A percentile compares a stretch with the other conserved stretches of the same genome.
Evolutionary conservation across 1,139 yeast species (phyloP).

Genomic region (Pichiaceae sp.): DNA sequence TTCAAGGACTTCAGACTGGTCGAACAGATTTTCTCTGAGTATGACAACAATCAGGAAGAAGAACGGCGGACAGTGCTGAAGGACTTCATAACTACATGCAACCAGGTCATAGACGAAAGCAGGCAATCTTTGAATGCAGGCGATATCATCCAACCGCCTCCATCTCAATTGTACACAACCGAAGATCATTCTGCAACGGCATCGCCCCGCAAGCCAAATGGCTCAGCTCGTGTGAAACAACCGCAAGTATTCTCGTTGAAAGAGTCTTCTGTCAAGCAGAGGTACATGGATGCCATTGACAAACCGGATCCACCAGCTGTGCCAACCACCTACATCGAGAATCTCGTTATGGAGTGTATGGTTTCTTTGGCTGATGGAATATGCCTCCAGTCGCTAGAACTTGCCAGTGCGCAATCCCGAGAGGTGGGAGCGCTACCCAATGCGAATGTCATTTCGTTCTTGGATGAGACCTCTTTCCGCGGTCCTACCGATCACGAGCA

Average conservation of each 20-base stretch:
- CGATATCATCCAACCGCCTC: constrained; percentile 26
- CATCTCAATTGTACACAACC: constrained; percentile 1
- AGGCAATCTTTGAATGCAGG: constrained; percentile 29
- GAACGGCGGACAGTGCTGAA: constrained; percentile 52
- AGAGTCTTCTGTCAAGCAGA: constrained; percentile 38
- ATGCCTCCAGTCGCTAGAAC: constrained; percentile 42
- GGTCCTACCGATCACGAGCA: constrained; percentile 9
- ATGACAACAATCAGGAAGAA: constrained; percentile 46
- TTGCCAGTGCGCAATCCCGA: constrained; percentile 22
- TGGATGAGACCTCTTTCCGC: constrained; percentile 8
- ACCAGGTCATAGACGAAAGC: constrained; percentile 27
- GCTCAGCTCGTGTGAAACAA: not conserved
- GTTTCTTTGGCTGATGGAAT: constrained; percentile 60
- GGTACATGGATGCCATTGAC: constrained; percentile 69
- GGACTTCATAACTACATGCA: constrained; percentile 46
- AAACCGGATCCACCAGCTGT: constrained; percentile 60
- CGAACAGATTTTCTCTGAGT: constrained; percentile 45
- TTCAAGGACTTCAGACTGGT: constrained; percentile 49
- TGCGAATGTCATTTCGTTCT: not conserved
- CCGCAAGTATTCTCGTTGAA: constrained; percentile 10
- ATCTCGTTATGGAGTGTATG: constrained; percentile 48
- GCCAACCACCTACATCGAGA: constrained; percentile 56
- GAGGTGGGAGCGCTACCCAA: not conserved
- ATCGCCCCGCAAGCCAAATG: not conserved
- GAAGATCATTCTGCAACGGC: not conserved